These are phyloP conservation scores for Aristolochia contorta DNA, from an alignment of 164 flowering plant species.

Conservation along the genomic window DNA sequence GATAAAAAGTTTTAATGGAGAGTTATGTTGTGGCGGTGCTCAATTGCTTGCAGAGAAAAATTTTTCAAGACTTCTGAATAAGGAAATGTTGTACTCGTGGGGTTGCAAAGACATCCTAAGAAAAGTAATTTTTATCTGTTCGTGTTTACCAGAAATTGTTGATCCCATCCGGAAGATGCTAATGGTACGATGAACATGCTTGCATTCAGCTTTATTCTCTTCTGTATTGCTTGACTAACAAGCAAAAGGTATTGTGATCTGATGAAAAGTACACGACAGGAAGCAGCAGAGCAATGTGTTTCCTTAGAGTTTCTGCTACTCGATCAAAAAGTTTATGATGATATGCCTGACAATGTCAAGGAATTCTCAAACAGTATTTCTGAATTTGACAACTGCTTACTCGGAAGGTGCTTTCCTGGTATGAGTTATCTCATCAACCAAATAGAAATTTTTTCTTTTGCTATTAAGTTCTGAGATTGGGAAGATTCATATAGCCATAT, in stretches of 20 bases:
- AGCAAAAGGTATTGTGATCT: background rate
- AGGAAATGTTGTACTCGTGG: conserved; percentile 53
- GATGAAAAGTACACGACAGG: conserved; percentile 26
- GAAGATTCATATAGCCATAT: no score
- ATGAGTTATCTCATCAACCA: background rate
- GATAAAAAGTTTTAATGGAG: background rate
- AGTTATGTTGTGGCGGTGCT: background rate
- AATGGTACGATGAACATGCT: conserved; percentile 22
- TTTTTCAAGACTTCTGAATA: conserved; percentile 38
- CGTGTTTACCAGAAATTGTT: conserved; percentile 27
- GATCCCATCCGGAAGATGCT: conserved; percentile 35
- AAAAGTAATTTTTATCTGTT: conserved; percentile 49
- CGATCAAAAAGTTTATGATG: conserved; percentile 36
- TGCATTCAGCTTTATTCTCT: background rate
- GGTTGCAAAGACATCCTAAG: conserved; percentile 45
- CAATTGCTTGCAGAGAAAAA: conserved; percentile 31
- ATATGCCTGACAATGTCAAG: conserved; percentile 30
- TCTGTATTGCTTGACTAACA: background rate
- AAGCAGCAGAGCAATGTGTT: conserved; percentile 69
- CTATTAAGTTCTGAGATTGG: no score
- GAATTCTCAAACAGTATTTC: conserved; percentile 38
- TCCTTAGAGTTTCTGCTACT: conserved; percentile 59
- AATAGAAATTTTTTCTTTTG: no score
- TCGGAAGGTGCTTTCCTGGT: conserved; percentile 55
- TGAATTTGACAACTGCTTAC: conserved; percentile 69